Evolutionary conservation across 2,329 filamentous ascomycete species (phyloP).

Genomic region (Aschersonia sp.): DNA sequence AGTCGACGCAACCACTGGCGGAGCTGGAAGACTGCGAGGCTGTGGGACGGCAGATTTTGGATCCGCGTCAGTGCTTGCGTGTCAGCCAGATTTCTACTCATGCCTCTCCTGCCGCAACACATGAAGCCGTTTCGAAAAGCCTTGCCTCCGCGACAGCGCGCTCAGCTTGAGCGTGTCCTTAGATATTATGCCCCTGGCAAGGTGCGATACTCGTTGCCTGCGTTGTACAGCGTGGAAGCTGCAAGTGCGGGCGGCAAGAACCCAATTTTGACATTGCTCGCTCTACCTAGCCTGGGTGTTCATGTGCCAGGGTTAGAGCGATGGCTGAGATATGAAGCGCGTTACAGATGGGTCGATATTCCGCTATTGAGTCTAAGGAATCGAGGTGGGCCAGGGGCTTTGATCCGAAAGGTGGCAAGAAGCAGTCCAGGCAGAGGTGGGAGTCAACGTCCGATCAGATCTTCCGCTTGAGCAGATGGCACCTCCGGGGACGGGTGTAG

Average conservation of each 20-base stretch:
- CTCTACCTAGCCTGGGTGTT: slow-evolving; percentile 37
- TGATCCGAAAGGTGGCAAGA: neutral
- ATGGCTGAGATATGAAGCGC: slow-evolving; percentile 33
- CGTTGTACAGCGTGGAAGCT: slow-evolving; percentile 30
- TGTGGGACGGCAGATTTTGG: slow-evolving; percentile 52
- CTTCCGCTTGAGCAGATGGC: too few relatives aligned
- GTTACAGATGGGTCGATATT: slow-evolving; percentile 34
- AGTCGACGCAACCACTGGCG: slow-evolving; percentile 10
- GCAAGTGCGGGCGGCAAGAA: slow-evolving; percentile 2
- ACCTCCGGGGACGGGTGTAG: too few relatives aligned
- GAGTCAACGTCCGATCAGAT: neutral
- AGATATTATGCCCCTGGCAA: slow-evolving; percentile 38
- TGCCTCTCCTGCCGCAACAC: slow-evolving; percentile 28
- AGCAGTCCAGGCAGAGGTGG: neutral
- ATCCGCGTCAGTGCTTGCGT: slow-evolving; percentile 30
- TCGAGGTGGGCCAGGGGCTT: neutral
- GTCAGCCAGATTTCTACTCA: slow-evolving; percentile 25
- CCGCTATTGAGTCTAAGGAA: slow-evolving; percentile 16
- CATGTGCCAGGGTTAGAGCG: slow-evolving; percentile 28
- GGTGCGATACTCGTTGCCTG: slow-evolving; percentile 39
- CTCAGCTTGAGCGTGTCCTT: slow-evolving; percentile 25
- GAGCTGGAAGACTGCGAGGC: slow-evolving; percentile 16
- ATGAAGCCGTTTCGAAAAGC: slow-evolving; percentile 32
- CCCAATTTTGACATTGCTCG: slow-evolving; percentile 27
- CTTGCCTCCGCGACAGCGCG: slow-evolving; percentile 17